Evolutionary conservation across 2,329 filamentous ascomycete genomes (phyloP), one percentile per base, ranked within the genome.

Genomic region (Kalmusia sp.): DNA sequence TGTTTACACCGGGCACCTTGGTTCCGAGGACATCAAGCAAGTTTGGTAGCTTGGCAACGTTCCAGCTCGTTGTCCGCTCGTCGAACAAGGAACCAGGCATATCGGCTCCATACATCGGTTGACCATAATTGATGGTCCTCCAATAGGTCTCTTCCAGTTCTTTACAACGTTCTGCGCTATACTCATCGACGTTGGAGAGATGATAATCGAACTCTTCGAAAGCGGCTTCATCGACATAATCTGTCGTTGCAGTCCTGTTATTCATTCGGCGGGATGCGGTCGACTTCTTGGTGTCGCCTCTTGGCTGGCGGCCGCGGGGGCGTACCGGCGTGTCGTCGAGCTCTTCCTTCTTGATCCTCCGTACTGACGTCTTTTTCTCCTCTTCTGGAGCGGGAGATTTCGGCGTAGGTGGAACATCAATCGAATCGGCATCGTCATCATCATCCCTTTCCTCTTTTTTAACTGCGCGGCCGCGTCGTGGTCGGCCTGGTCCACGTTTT

Each of bases 1-100:
- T 99, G 69, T 99, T 99, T 69, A 99, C 96, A 62, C 95, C 95
- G 3, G 95, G 96, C 7, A 99, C 92, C 65, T 97, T 96, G 51
- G 92, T 93, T 6, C 95, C 95, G 2, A 99, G 82, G 3, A 97
- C 91, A 74, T 99, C 95, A 33, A 99, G 83, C 51, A 99, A 78
- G 64, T 98, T 99, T 11, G 92, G 91, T 25, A 99, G 82, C 70
- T 96, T 96, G 65, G 96, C 95, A 38, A 99, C 86, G 65, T 99
- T 99, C 95, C 95, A 99, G 27, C 80, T 82, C 6, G 90, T 88
- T 2, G 89, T 92, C 2, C 84, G 83, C 38, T 98, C 93, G 63
- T 95, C 88, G 72, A 99, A 99, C 2, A 99, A 83, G 0, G 93
- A 96, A 11, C 95, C 95, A 64, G 93, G 92, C 84, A 99, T 91